A percentile compares a stretch with the other conserved stretches of the same genome.
These are phyloP conservation scores for Vigna mungo DNA, from an alignment of 306 rosid genomes.

Conservation along the genomic window DNA sequence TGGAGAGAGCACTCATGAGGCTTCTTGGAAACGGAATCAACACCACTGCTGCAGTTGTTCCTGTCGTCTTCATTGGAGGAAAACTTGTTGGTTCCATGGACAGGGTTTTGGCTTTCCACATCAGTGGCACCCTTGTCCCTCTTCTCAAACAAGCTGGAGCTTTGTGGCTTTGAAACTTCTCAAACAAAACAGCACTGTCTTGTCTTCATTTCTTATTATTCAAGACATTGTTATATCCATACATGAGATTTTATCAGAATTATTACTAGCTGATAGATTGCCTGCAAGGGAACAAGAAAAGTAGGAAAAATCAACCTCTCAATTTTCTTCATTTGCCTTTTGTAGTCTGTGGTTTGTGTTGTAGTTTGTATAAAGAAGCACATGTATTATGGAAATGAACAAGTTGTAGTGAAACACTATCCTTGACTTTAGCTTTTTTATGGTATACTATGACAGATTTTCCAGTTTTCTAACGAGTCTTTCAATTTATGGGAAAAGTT, in stretches of 20 bases:
- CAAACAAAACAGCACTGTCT: neutral
- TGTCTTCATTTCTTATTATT: neutral
- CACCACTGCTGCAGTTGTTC: constrained; percentile 52
- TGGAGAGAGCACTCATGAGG: constrained; percentile 65
- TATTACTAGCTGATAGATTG: neutral
- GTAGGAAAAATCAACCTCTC: neutral
- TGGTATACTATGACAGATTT: neutral
- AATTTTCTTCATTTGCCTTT: neutral
- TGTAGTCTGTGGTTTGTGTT: neutral
- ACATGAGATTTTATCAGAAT: neutral
- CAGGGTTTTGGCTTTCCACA: constrained; percentile 87
- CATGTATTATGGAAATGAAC: constrained; percentile 5
- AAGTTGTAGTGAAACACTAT: neutral
- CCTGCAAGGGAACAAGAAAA: neutral
- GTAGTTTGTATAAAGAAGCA: constrained; percentile 32
- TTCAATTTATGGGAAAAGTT: neutral
- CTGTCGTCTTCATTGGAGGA: constrained; percentile 87
- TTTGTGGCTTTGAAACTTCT: constrained; percentile 66
- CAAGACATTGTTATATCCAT: neutral
- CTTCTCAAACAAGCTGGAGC: constrained; percentile 95
- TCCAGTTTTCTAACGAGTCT: neutral
- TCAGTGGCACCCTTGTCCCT: constrained; percentile 84
- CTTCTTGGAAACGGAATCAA: constrained; percentile 57
- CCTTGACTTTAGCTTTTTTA: neutral
- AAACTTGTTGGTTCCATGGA: constrained; percentile 87